phyloP scores from a whole-genome alignment of 1,139 yeast species.

The Debaryomycetaceae sp. region DNA sequence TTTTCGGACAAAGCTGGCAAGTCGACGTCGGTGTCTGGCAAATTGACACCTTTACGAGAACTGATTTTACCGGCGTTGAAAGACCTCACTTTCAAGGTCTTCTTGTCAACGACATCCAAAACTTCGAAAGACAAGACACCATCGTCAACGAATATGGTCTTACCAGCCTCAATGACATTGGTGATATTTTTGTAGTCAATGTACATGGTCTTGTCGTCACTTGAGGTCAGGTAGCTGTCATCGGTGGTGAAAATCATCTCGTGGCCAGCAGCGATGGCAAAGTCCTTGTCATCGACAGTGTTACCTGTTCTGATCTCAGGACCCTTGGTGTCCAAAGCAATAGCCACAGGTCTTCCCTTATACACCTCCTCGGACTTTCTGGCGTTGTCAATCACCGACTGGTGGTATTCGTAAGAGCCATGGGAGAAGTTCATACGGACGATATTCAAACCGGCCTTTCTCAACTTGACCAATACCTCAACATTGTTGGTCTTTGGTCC shows the following conservation, averaged over 20 bases:
- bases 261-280: constrained; percentile 78
- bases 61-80: constrained; percentile 93
- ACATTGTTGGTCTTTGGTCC: constrained; percentile 95
- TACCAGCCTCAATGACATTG: constrained; percentile 84
- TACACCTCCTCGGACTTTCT: constrained; percentile 87
- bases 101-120: constrained; percentile 69
- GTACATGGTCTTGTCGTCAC: constrained; percentile 79
- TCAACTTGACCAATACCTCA: constrained; percentile 78
- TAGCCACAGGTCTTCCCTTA: constrained; percentile 95
- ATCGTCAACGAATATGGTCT: constrained; percentile 90
- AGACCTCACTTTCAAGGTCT: constrained; percentile 81
- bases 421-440: constrained; percentile 99
- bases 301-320: constrained; percentile 99
- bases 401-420: constrained; percentile 96
- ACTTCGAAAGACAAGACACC: constrained; percentile 98
- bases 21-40: constrained; percentile 98
- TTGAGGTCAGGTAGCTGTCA: constrained; percentile 65
- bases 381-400: constrained; percentile 92
- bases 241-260: constrained; percentile 94
- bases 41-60: constrained; percentile 98
- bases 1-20: constrained; percentile 96
- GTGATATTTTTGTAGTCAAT: constrained; percentile 95
- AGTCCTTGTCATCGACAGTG: constrained; percentile 75
- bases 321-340: constrained; percentile 98
- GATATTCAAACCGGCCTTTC: constrained; percentile 96